These are phyloP conservation scores for Papiliotrema laurentii DNA, from an alignment of 1,284 basidiomycete genomes.

Conservation along the genomic window DNA sequence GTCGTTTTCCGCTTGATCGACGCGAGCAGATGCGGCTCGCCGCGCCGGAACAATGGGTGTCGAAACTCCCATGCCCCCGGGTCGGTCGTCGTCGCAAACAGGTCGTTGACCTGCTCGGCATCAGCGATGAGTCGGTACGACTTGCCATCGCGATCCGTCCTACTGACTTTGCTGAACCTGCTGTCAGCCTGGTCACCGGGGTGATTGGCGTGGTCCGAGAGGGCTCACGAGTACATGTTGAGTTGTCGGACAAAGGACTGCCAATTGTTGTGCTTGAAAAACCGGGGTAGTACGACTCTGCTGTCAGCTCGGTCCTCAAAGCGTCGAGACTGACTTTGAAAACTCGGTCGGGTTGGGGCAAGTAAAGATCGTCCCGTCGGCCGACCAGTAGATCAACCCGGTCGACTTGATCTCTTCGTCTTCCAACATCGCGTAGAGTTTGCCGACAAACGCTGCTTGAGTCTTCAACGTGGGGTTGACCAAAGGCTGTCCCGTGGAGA, in stretches of 20 bases:
- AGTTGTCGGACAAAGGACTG: slow-evolving; percentile 50
- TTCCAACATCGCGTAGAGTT: slow-evolving; percentile 49
- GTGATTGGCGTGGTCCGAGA: no score
- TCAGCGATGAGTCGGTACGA: neutral
- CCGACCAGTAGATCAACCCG: slow-evolving; percentile 46
- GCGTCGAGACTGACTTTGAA: slow-evolving; percentile 32
- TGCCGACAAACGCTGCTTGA: slow-evolving; percentile 48
- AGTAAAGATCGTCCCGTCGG: slow-evolving; percentile 47
- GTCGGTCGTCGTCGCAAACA: slow-evolving; percentile 38
- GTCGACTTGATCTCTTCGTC: slow-evolving; percentile 41
- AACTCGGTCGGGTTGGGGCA: slow-evolving; percentile 49
- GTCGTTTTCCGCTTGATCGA: slow-evolving; percentile 46
- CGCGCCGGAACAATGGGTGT: slow-evolving; percentile 47
- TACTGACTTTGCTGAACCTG: slow-evolving; percentile 43
- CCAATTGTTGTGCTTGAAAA: slow-evolving; percentile 52
- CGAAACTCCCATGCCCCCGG: slow-evolving; percentile 50
- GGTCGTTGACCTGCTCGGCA: slow-evolving; percentile 42
- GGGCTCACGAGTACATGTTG: slow-evolving; percentile 50
- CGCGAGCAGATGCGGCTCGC: slow-evolving; percentile 44
- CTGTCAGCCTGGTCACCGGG: no score
- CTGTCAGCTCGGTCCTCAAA: neutral
- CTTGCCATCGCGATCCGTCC: neutral
- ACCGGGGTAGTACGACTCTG: slow-evolving; percentile 46
- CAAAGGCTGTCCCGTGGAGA: slow-evolving; percentile 29
- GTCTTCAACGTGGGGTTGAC: slow-evolving; percentile 39